phyloP scores from a whole-genome alignment of 306 rosid genomes.

The Prunus mira region DNA sequence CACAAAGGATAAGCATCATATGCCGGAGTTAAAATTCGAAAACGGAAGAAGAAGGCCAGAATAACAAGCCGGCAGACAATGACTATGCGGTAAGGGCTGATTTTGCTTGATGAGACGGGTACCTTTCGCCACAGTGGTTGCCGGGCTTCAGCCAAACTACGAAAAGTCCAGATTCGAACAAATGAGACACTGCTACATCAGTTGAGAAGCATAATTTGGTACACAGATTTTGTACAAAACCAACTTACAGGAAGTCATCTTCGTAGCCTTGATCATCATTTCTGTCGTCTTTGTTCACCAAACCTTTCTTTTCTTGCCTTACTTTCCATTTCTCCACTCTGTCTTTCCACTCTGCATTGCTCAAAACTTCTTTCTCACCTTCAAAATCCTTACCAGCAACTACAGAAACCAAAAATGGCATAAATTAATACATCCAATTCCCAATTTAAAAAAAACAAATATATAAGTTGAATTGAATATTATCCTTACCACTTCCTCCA shows the following conservation, averaged over 20 bases:
- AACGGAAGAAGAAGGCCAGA: constrained; percentile 75
- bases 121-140: constrained; percentile 88
- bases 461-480: not conserved
- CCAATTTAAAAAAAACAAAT: too few species aligned
- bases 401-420: constrained; percentile 15
- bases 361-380: constrained; percentile 41
- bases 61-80: constrained; percentile 62
- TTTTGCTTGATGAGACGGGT: constrained; percentile 66
- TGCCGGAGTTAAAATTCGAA: constrained; percentile 73
- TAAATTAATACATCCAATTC: not conserved
- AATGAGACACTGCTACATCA: not conserved
- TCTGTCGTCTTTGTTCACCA: constrained; percentile 49
- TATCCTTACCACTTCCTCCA: constrained; percentile 56
- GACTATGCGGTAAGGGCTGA: constrained; percentile 93
- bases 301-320: constrained; percentile 77
- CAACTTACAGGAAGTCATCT: constrained; percentile 61
- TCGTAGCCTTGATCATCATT: constrained; percentile 65
- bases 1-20: constrained; percentile 74
- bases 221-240: not conserved
- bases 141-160: constrained; percentile 76
- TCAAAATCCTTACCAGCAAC: constrained; percentile 67
- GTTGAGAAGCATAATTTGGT: not conserved
- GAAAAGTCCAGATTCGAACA: not conserved
- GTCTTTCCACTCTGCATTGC: constrained; percentile 52
- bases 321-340: constrained; percentile 98